Conservation (phyloP, 2,329 filamentous ascomycete genomes). For the Neonectria punicea region DNA sequence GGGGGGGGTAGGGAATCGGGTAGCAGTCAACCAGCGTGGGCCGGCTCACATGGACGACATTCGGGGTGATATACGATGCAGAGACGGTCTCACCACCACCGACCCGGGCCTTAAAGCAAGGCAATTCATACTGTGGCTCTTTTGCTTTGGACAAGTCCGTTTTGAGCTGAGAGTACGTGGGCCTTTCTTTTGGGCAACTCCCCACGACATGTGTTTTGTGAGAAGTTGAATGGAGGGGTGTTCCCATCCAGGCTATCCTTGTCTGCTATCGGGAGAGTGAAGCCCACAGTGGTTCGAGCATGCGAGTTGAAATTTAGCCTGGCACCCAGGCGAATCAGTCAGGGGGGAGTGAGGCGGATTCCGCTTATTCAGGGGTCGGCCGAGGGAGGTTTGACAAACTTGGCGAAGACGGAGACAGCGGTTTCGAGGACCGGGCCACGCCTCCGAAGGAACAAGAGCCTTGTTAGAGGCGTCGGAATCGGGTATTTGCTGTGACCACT, state of each 20-base stretch:
- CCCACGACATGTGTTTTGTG: constrained; percentile 5
- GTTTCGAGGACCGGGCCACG: constrained; percentile 15
- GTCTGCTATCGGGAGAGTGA: constrained; percentile 14
- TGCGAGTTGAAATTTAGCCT: constrained; percentile 10
- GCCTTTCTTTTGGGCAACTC: constrained; percentile 11
- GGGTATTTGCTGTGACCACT: not conserved
- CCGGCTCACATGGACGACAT: constrained; percentile 8
- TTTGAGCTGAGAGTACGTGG: constrained; percentile 12
- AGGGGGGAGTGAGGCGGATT: constrained; percentile 20
- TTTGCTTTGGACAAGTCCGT: constrained; percentile 6
- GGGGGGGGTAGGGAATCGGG: constrained; percentile 1
- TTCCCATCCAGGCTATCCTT: constrained; percentile 23
- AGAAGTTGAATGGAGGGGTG: constrained; percentile 6
- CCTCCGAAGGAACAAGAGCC: constrained; percentile 9
- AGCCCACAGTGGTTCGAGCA: constrained; percentile 24
- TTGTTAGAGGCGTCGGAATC: constrained; percentile 9
- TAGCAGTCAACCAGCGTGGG: constrained; percentile 12
- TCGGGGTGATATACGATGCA: constrained; percentile 26
- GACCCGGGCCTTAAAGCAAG: constrained; percentile 5
- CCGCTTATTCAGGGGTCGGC: constrained; percentile 14
- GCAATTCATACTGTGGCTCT: constrained; percentile 9
- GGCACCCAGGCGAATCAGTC: constrained; percentile 14
- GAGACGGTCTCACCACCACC: constrained; percentile 18
- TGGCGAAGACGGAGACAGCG: constrained; percentile 1
- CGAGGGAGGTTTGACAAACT: constrained; percentile 3